phyloP scores from a whole-genome alignment of 2,329 filamentous ascomycete species.

The Scorias spongiosa region DNA sequence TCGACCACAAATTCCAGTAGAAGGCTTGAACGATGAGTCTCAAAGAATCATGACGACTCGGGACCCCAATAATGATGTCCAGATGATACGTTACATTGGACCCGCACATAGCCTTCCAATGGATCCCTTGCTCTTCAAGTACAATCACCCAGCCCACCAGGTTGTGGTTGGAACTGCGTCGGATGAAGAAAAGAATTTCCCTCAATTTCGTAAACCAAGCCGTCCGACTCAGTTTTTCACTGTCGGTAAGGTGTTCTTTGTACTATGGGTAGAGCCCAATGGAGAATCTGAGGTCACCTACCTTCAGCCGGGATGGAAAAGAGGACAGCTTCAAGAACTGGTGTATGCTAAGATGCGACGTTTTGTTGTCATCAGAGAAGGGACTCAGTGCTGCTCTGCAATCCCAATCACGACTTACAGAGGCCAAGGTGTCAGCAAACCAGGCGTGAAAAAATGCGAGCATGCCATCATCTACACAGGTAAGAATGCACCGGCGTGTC shows the following conservation, averaged over 20 bases:
- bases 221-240: slow-evolving; percentile 5
- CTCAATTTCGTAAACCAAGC: neutral
- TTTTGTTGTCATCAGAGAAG: slow-evolving; percentile 13
- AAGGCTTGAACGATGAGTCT: too few species aligned
- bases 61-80: neutral
- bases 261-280: slow-evolving; percentile 11
- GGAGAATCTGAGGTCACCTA: slow-evolving; percentile 5
- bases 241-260: slow-evolving; percentile 8
- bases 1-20: neutral
- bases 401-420: slow-evolving; percentile 14
- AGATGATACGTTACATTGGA: neutral
- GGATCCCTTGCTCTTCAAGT: neutral
- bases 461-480: slow-evolving; percentile 15
- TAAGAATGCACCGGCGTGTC: neutral
- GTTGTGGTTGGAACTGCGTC: neutral
- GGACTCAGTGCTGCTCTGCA: slow-evolving; percentile 6
- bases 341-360: slow-evolving; percentile 12
- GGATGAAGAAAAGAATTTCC: neutral
- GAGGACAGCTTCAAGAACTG: slow-evolving; percentile 3
- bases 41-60: neutral
- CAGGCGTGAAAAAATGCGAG: slow-evolving; percentile 8
- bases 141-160: neutral
- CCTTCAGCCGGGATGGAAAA: neutral
- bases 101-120: neutral
- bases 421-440: slow-evolving; percentile 6